phyloP scores from a whole-genome alignment of 352 stramenopile species.

The Pythium utonaiense region DNA sequence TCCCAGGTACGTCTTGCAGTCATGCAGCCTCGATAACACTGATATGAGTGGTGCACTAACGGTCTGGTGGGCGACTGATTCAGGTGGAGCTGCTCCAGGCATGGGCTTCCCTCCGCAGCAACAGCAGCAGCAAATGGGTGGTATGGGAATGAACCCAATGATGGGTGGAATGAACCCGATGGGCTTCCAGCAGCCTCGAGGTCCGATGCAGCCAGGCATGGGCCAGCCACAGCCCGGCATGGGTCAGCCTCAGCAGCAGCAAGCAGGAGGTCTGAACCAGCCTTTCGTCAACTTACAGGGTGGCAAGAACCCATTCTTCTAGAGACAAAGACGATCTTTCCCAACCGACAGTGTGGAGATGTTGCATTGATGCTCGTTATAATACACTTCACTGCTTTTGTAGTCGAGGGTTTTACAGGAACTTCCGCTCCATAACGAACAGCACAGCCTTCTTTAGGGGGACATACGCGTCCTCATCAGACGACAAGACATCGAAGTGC shows the following conservation, averaged over 20 bases:
- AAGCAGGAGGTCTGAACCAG: conserved; percentile 54
- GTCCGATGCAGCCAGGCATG: conserved; percentile 38
- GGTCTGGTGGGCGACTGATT: too few relatives aligned
- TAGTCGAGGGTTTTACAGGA: conserved; percentile 9
- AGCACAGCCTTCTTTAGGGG: conserved; percentile 27
- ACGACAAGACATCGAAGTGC: conserved; percentile 47
- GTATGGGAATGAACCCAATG: conserved; percentile 65
- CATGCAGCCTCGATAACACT: not conserved
- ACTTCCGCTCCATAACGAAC: conserved; percentile 30
- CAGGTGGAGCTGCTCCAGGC: conserved; percentile 25
- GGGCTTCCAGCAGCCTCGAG: conserved; percentile 45
- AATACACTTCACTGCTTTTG: not conserved
- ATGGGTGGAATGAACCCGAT: conserved; percentile 47
- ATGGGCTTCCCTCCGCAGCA: conserved; percentile 49
- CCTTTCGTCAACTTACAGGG: conserved; percentile 71
- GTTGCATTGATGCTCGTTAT: not conserved
- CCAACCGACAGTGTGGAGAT: conserved; percentile 6
- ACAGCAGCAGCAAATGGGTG: conserved; percentile 24
- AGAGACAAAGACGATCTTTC: conserved; percentile 6
- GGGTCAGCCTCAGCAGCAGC: conserved; percentile 40
- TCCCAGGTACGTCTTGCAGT: conserved; percentile 39
- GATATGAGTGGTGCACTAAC: not conserved
- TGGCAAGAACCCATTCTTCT: conserved; percentile 49
- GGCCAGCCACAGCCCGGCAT: conserved; percentile 38
- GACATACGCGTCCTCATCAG: conserved; percentile 30